A percentile compares a stretch with the other conserved stretches of the same genome.
Evolutionary conservation across 306 rosid species (phyloP).

Genomic region (Malus domestica): DNA sequence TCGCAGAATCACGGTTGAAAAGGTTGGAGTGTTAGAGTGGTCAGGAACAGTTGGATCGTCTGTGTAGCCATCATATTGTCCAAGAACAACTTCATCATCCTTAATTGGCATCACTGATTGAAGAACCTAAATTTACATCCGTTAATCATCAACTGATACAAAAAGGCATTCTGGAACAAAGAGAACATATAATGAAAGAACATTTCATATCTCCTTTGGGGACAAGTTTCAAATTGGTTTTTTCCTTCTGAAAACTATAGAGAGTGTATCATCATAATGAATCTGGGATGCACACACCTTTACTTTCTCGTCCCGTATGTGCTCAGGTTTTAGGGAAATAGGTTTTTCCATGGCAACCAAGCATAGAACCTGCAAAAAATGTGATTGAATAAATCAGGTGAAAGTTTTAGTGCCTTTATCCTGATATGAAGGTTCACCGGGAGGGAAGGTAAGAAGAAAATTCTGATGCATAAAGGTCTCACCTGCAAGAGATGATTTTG

Average conservation of each 20-base stretch:
- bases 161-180: slow-evolving; percentile 11
- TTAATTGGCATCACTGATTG: slow-evolving; percentile 77
- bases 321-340: slow-evolving; percentile 84
- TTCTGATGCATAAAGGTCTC: slow-evolving; percentile 8
- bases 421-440: background rate
- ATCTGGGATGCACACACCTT: slow-evolving; percentile 45
- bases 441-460: background rate
- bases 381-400: background rate
- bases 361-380: slow-evolving; percentile 64
- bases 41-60: slow-evolving; percentile 96
- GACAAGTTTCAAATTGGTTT: background rate
- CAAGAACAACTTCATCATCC: slow-evolving; percentile 83
- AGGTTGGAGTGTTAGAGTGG: slow-evolving; percentile 91
- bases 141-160: slow-evolving; percentile 11
- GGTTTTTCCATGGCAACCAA: slow-evolving; percentile 98
- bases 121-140: slow-evolving; percentile 61
- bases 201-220: background rate
- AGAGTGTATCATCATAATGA: background rate
- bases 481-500: slow-evolving; percentile 97
- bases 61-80: slow-evolving; percentile 92
- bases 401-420: background rate
- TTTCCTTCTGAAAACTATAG: background rate
- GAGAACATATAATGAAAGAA: slow-evolving; percentile 5
- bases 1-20: slow-evolving; percentile 74
- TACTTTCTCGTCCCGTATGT: slow-evolving; percentile 96